These are phyloP conservation scores for Penicillium mononematosum DNA, from an alignment of 495 filamentous ascomycete genomes.

Conservation along the genomic window DNA sequence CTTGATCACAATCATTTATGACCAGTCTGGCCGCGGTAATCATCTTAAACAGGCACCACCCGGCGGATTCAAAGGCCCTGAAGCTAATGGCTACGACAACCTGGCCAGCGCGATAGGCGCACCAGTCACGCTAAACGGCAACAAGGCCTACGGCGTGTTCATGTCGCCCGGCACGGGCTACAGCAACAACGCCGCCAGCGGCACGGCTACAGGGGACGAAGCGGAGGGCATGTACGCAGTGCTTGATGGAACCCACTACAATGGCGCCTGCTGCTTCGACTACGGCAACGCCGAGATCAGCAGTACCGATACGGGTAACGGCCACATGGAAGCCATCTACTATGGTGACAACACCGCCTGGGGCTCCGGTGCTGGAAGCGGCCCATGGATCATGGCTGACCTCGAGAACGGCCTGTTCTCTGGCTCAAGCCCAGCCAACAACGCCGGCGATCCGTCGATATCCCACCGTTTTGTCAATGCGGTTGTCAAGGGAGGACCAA, in stretches of 20 bases:
- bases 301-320: constrained; percentile 53
- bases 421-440: constrained; percentile 37
- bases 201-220: constrained; percentile 52
- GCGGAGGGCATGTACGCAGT: constrained; percentile 60
- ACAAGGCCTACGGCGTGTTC: constrained; percentile 60
- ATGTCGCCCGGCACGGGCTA: constrained; percentile 56
- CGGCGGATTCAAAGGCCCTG: constrained; percentile 53
- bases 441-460: constrained; percentile 47
- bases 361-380: constrained; percentile 52
- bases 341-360: constrained; percentile 48
- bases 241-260: constrained; percentile 60
- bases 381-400: constrained; percentile 63
- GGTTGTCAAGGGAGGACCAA: constrained; percentile 50
- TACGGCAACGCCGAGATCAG: constrained; percentile 60
- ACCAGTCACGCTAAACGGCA: constrained; percentile 55
- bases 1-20: constrained; percentile 58
- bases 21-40: constrained; percentile 58
- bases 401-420: constrained; percentile 61
- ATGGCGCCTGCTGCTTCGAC: constrained; percentile 58
- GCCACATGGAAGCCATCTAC: constrained; percentile 64
- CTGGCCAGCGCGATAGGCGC: constrained; percentile 55
- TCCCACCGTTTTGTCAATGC: constrained; percentile 53
- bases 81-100: constrained; percentile 54
- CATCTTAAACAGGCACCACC: constrained; percentile 57
- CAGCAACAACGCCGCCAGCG: constrained; percentile 49